Evolutionary conservation across 768 basidiomycete genomes (phyloP), one percentile per base, ranked within the genome.

Genomic region (Pholiota molesta): DNA sequence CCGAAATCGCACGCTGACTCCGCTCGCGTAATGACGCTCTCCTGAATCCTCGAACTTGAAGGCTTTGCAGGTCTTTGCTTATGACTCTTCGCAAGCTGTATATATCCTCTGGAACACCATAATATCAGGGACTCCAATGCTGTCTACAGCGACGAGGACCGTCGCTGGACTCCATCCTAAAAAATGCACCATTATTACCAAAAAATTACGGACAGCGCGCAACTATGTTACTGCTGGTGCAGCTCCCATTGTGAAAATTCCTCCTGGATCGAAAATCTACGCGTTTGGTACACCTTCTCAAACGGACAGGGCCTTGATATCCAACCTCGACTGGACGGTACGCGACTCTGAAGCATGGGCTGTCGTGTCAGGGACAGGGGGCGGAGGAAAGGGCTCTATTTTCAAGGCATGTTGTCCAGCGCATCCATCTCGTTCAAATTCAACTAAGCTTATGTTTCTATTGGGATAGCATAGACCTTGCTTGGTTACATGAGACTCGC

Each of bases 321-420:
- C 73, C 0, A 75, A 81, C 61, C 70, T 90, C 1, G 70, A 79
- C 14, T 91, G 90, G 90, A 83, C 78, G 6, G 78, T 90, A 0
- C 73, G 80, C 23, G 80, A 87, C 19, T 81, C 81, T 28, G 84
- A 93, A 69, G 86, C 80, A 16, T 94, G 93, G 93, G 92, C 89
- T 0, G 80, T 94, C 9, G 79, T 94, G 4, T 83, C 86, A 29
- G 85, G 84, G 1, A 81, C 86, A 19, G 85, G 86, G 37, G 69
- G 68, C 26, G 68, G 66, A 9, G 84, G 87, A 62, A 91, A 90
- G 64, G 74, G 82, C 0, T 75, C 78, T 0, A 59, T 92, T 14
- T 82, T 94, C 61, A 86, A 90, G 79, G 93, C 92, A 69, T 56
- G 80, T 62, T 17, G 14, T 40, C 19, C 9, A 17, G 5, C 11